Evolutionary conservation across 139 green algal species (phyloP).

Genomic region (Tetradesmus obliquus): DNA sequence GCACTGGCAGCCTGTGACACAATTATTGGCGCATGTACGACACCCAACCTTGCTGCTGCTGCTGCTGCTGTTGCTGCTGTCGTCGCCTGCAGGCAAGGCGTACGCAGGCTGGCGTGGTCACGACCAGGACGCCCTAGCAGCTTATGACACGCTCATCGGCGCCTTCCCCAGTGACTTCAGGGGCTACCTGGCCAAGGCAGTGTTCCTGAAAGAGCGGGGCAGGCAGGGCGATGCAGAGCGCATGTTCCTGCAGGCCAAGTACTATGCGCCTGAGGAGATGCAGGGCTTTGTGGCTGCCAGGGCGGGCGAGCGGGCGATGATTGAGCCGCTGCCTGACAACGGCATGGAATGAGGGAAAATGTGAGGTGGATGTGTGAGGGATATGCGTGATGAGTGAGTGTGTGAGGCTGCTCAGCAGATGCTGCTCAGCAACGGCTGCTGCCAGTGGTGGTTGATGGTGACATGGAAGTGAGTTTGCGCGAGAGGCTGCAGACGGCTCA

Average conservation of each 20-base stretch:
- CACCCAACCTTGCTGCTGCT: background rate
- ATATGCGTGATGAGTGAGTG: background rate
- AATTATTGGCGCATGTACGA: constrained; percentile 14
- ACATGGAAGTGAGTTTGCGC: too few species aligned
- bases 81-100: constrained; percentile 51
- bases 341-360: constrained; percentile 21
- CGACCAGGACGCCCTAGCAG: constrained; percentile 63
- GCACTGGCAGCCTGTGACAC: constrained; percentile 60
- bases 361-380: too few species aligned
- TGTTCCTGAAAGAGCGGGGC: constrained; percentile 68
- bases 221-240: constrained; percentile 63
- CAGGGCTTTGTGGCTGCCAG: constrained; percentile 59
- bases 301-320: constrained; percentile 38
- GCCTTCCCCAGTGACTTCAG: constrained; percentile 58
- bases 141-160: constrained; percentile 53
- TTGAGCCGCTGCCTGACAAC: constrained; percentile 50
- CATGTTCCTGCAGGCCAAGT: constrained; percentile 74
- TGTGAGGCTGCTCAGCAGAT: too few species aligned
- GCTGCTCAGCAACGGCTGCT: too few species aligned
- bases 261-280: constrained; percentile 61
- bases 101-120: constrained; percentile 67
- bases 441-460: too few species aligned
- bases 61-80: background rate
- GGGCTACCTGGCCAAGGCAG: constrained; percentile 68
- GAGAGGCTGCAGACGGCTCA: too few species aligned